Conservation (phyloP, 1,139 yeast genomes). For the Torulaspora pretoriensis region DNA sequence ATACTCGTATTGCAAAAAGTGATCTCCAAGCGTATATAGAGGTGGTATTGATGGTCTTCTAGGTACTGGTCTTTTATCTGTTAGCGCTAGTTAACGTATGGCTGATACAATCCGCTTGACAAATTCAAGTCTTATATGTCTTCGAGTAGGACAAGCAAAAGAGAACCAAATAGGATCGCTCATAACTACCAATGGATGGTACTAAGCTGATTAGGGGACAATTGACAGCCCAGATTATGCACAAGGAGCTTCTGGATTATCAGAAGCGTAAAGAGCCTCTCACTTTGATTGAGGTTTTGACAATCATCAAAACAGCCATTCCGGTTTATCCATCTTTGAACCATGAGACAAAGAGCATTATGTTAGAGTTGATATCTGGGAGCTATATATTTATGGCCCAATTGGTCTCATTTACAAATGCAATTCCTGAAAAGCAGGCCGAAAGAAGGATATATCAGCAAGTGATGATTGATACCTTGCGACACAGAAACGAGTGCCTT, state of each 20-base stretch:
- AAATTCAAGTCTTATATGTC: neutral
- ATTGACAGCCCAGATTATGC: constrained; percentile 13
- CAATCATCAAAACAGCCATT: constrained; percentile 23
- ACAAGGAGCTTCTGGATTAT: constrained; percentile 10
- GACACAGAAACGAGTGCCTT: constrained; percentile 13
- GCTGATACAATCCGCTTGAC: neutral
- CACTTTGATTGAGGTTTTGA: constrained; percentile 19
- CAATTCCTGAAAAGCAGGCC: constrained; percentile 12
- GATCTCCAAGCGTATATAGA: too few relatives aligned
- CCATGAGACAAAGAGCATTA: constrained; percentile 1
- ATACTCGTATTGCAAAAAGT: too few relatives aligned
- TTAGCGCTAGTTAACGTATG: neutral
- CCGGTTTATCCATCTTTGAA: constrained; percentile 27
- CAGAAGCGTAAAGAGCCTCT: constrained; percentile 2
- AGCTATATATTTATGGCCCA: constrained; percentile 20
- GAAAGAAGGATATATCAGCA: constrained; percentile 17
- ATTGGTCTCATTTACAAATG: constrained; percentile 14
- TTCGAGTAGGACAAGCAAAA: neutral
- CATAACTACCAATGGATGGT: constrained; percentile 1
- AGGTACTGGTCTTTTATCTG: too few relatives aligned
- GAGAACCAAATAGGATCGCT: neutral
- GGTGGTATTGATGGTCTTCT: too few relatives aligned
- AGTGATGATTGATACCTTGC: constrained; percentile 18
- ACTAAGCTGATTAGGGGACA: constrained; percentile 12
- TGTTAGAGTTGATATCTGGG: constrained; percentile 12